Evolutionary conservation across 2,329 filamentous ascomycete genomes (phyloP), one percentile per base, ranked within the genome.

Genomic region (Aschersonia sp.): DNA sequence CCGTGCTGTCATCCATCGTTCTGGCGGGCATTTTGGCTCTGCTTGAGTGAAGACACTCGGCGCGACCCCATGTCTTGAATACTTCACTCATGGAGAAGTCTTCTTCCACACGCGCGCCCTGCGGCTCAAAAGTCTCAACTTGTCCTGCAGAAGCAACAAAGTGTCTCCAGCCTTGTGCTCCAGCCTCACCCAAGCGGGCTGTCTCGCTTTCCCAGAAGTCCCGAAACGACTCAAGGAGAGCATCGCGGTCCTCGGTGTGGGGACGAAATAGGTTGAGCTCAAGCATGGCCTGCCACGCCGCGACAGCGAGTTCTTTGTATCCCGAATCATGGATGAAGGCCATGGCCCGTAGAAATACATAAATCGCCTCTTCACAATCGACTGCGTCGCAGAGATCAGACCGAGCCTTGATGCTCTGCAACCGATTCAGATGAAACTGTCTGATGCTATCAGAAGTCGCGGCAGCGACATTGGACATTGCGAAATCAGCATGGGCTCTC

Each of bases 181-280:
- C 71, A 1, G 65, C 58, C 55, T 97, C 91, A 7, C 91, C 91
- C 47, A 95, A 75, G 5, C 91, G 77, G 0, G 84, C 70, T 0
- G 79, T 73, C 58, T 96, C 91, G 49, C 80, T 85, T 50, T 95
- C 88, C 92, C 92, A 97, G 53, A 92, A 95, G 2, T 81, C 73
- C 45, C 76, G 69, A 51, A 95, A 85, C 0, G 59, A 58, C 2
- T 63, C 59, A 9, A 70, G 41, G 0, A 53, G 50, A n/a, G 52
- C 54, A 9, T 56, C 47, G 2, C 55, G 53, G 41, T 31, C 5
- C 56, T 48, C 3, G 65, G 46, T 4, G 58, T 41, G 4, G 20
- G 45, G n/a, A 5, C 70, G 70, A 44, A 78, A 79, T 50, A 88
- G 75, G 20, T 77, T 79, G 47, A 84, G 70, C 58, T 96, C 91